These are phyloP conservation scores for Tylopilus sp. DNA, from an alignment of 768 basidiomycete species.

Conservation along the genomic window DNA sequence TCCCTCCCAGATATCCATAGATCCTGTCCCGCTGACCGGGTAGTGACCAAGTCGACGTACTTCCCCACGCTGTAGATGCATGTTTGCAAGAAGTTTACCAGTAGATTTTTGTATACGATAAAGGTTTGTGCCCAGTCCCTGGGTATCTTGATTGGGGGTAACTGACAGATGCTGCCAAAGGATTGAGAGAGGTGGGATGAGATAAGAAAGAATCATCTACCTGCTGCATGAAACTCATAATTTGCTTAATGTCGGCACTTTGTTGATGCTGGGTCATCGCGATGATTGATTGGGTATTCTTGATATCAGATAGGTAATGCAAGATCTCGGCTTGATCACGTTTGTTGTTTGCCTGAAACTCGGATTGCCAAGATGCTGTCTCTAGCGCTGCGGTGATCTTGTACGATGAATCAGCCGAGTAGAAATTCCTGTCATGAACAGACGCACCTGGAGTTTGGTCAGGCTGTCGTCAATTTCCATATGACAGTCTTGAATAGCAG, in stretches of 20 bases:
- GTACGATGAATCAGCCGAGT: slow-evolving; percentile 3
- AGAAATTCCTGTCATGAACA: neutral
- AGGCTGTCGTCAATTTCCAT: slow-evolving; percentile 44
- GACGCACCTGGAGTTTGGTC: slow-evolving; percentile 42
- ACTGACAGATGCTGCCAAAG: slow-evolving; percentile 20
- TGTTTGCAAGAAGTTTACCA: slow-evolving; percentile 45
- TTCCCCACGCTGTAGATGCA: slow-evolving; percentile 51
- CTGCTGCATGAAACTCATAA: slow-evolving; percentile 52
- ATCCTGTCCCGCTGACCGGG: slow-evolving; percentile 48
- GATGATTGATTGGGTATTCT: slow-evolving; percentile 37
- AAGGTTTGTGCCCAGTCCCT: slow-evolving; percentile 45
- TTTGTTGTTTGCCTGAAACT: slow-evolving; percentile 36
- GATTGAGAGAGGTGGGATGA: slow-evolving; percentile 14
- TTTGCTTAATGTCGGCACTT: slow-evolving; percentile 33
- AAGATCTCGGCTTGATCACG: slow-evolving; percentile 44
- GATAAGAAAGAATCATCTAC: slow-evolving; percentile 22
- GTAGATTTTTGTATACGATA: slow-evolving; percentile 46
- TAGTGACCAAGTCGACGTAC: slow-evolving; percentile 46
- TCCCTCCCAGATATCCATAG: slow-evolving; percentile 57
- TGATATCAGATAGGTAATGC: slow-evolving; percentile 42
- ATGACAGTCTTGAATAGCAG: slow-evolving; percentile 46
- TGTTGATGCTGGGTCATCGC: slow-evolving; percentile 32
- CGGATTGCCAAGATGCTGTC: slow-evolving; percentile 47
- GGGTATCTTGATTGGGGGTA: slow-evolving; percentile 27
- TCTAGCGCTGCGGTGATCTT: slow-evolving; percentile 47